Conservation (phyloP, 352 stramenopile species). For the Aphanomyces stellatus region DNA sequence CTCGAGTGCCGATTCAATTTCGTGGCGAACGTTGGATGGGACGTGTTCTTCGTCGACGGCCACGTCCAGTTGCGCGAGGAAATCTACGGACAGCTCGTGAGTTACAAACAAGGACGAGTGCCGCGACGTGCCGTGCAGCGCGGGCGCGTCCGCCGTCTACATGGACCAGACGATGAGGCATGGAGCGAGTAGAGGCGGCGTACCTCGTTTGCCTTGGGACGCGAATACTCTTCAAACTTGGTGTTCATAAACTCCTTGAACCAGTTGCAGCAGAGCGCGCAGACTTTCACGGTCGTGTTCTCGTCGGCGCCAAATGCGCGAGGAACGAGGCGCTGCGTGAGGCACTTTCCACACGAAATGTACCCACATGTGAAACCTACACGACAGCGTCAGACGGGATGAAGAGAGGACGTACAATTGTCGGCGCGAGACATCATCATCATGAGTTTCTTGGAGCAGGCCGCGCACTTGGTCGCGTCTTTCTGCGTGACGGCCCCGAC, state of each 20-base stretch:
- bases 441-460: background rate
- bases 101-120: no score
- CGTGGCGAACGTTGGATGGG: background rate
- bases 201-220: background rate
- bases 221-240: background rate
- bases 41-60: background rate
- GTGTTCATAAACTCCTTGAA: slow-evolving; percentile 7
- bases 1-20: background rate
- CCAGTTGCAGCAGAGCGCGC: background rate
- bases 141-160: no score
- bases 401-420: slow-evolving; percentile 6
- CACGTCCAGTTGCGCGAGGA: background rate
- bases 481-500: background rate
- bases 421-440: background rate
- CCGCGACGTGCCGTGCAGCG: no score
- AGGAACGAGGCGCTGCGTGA: background rate
- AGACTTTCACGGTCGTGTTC: background rate
- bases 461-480: background rate
- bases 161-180: no score
- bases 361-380: background rate
- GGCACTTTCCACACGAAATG: background rate
- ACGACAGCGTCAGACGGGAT: background rate
- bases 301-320: slow-evolving; percentile 5
- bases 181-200: background rate
- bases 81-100: background rate